phyloP scores from a whole-genome alignment of 805 yeast genomes.

The Candida nonsorbophila region DNA sequence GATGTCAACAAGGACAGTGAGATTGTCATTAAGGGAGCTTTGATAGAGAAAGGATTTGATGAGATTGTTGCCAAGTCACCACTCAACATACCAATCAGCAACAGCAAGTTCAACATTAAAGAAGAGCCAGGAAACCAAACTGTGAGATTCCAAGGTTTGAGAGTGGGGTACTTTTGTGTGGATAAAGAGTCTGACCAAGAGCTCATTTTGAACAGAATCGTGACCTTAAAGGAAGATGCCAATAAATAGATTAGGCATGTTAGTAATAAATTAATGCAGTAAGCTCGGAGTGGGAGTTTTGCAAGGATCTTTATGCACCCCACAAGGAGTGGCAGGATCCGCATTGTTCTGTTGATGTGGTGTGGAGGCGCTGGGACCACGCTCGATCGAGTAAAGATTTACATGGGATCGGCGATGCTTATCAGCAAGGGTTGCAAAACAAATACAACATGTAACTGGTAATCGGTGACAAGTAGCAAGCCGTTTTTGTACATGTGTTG shows the following conservation, averaged over 20 bases:
- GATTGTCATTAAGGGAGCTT: slow-evolving; percentile 54
- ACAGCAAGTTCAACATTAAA: slow-evolving; percentile 62
- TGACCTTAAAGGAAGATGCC: slow-evolving; percentile 69
- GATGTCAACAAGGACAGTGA: slow-evolving; percentile 83
- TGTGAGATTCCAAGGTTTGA: slow-evolving; percentile 95
- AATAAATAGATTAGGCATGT: slow-evolving; percentile 5
- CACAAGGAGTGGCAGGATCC: no score
- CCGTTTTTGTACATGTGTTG: no score
- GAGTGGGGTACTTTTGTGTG: slow-evolving; percentile 92
- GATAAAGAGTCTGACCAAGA: slow-evolving; percentile 70
- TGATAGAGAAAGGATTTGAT: slow-evolving; percentile 70
- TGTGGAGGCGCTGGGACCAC: no score
- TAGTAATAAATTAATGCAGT: not conserved
- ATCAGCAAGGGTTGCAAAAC: no score
- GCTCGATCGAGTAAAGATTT: no score
- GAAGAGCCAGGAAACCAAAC: slow-evolving; percentile 67
- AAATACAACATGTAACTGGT: no score
- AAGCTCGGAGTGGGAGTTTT: not conserved
- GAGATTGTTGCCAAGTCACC: slow-evolving; percentile 71
- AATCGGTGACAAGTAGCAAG: no score
- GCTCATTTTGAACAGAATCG: slow-evolving; percentile 83
- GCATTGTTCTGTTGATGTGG: no score
- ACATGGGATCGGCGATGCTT: no score
- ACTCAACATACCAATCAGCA: slow-evolving; percentile 57
- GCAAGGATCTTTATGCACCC: not conserved